Evolutionary conservation across 2,329 filamentous ascomycete species (phyloP), one percentile per base, ranked within the genome.

Genomic region (Penicillium sp.): DNA sequence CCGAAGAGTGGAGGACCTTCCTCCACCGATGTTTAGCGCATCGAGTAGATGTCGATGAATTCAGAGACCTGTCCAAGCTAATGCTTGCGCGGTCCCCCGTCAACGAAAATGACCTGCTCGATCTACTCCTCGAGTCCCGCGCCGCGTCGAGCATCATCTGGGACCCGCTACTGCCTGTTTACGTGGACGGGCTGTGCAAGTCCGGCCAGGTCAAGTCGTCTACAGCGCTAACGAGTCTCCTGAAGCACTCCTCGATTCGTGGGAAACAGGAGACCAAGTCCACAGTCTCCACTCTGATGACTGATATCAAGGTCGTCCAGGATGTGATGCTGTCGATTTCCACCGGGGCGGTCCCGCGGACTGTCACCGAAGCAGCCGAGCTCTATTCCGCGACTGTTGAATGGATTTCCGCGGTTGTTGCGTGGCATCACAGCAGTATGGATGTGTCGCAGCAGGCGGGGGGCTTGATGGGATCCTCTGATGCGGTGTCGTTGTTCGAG

Each of bases 121-220:
- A 67, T 41, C 45, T 60, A 4, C 45, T 70, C 23, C 48, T 69
- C 2, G 58, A 63, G 25, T 55, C 59, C n/a, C 63, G 60, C 25
- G 47, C 55, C 4, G 47, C 54, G 15, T 60, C 63, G 5, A 54
- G 50, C 23, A 50, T 67, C 36, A 55, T 60, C 29, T 70, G 67
- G 65, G 67, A 70, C 42, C 67, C 67, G n/a, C 47, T 69, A 21
- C 51, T 69, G 39, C 67, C 67, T 7, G 51, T 65, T 10, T 70
- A 70, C 50, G 57, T 67, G 23, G 65, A 69, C 41, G 56, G 57
- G 21, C 46, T 70, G 10, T 63, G 60, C 40, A 65, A 60, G 41
- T 46, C 57, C 32, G 61, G 59, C 1, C 48, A 51, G 27, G 52
- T 66, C 8, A 64, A 59, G 36, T 50, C 58, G n/a, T 57, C 65